Evolutionary conservation across 257 asterid species (phyloP), one percentile per base, ranked within the genome.

Genomic region (Ajuga chamaepitys): DNA sequence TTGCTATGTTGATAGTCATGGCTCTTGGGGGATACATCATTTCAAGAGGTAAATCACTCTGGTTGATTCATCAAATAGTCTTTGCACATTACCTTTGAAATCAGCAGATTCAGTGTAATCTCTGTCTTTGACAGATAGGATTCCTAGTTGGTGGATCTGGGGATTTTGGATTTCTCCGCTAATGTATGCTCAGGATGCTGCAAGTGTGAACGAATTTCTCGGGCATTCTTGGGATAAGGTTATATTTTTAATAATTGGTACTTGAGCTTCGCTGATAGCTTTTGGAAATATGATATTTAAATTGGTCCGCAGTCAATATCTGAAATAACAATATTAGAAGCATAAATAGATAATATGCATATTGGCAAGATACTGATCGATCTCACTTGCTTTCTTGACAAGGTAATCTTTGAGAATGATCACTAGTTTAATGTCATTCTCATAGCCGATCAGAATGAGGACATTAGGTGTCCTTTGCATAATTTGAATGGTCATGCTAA

Each of bases 81-180:
- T 14, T 21, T 37, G 52, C 26, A 56, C 6, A 18, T 67, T 56
- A 13, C 51, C 47, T 24, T 35, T 45, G 46, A 61, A 41, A 38
- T 13, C 18, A 26, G 8, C 21, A 18, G 13, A 38, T 58, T 65
- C 68, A 48, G 4, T 38, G 56, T 58, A 67, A 53, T 71, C 14
- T 77, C 67, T 18, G 48, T 62, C 20, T 62, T 65, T 70, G 67
- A 61, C 95, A 92, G 98, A 89, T 82, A 82, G 95, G 74, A 87
- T 92, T 50, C 95, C 97, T 52, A 73, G 72, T 14, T 92, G 98
- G 98, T 92, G 98, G 98, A 89, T 92, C 20, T 92, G 97, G 98
- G 98, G 97, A 40, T 82, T 60, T 74, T 92, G 98, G 98, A 62
- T 89, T 79, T 92, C 98, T 68, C 98, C 97, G 18, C 77, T 92